phyloP scores from a whole-genome alignment of 495 filamentous ascomycete species.

The Penicillium longicatenatum region DNA sequence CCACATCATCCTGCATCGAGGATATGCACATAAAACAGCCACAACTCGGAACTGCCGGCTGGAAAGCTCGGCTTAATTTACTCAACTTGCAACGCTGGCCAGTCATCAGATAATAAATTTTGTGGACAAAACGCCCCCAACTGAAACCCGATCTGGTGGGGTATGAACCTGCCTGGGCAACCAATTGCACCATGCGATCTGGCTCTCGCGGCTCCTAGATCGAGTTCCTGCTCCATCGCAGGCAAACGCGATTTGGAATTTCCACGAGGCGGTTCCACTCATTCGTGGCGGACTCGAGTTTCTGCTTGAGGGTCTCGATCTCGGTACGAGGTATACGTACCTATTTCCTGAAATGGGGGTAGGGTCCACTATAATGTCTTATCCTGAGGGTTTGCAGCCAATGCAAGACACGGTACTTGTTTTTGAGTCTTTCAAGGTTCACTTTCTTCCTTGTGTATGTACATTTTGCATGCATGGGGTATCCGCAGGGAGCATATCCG shows the following conservation, averaged over 20 bases:
- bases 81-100: constrained; percentile 5
- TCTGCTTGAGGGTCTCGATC: too few relatives aligned
- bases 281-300: neutral
- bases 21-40: too few relatives aligned
- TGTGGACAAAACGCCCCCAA: constrained; percentile 14
- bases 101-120: constrained; percentile 6
- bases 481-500: neutral
- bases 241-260: constrained; percentile 3
- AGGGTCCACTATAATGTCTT: neutral
- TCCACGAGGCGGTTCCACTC: constrained; percentile 2
- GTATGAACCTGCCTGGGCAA: neutral
- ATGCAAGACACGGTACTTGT: neutral
- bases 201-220: constrained; percentile 2
- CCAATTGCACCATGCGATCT: constrained; percentile 19
- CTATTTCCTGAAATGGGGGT: neutral
- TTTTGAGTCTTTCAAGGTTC: neutral
- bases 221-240: neutral
- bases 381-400: neutral
- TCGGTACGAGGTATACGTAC: neutral
- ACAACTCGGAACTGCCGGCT: neutral
- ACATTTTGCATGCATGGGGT: neutral
- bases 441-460: too few relatives aligned
- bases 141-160: constrained; percentile 28
- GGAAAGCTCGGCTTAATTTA: constrained; percentile 9
- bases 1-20: neutral